Evolutionary conservation across 2,329 filamentous ascomycete species (phyloP).

Genomic region (Seiridium unicorne): DNA sequence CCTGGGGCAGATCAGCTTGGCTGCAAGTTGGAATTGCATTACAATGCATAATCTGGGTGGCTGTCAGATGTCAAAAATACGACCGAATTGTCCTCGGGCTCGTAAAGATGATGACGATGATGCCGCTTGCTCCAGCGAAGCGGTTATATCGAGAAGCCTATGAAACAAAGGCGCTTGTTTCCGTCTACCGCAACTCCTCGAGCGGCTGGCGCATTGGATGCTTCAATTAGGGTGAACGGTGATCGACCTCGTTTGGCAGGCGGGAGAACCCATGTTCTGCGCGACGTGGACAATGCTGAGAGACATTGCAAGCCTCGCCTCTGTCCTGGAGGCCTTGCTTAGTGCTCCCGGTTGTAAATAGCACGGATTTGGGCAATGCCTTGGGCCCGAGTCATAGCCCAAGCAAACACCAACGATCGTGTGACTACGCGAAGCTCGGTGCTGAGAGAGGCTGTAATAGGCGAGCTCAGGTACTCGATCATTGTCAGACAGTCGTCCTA

Average conservation of each 20-base stretch:
- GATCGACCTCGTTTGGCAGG: too few species aligned
- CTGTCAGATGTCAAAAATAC: not conserved
- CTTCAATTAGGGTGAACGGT: too few species aligned
- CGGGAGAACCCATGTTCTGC: not conserved
- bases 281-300: not conserved
- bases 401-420: conserved; percentile 6
- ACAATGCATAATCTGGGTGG: not conserved
- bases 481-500: not conserved
- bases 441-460: conserved; percentile 1
- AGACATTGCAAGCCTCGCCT: conserved; percentile 4
- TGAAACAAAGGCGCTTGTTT: not conserved
- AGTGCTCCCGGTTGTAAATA: not conserved
- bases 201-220: too few species aligned
- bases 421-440: not conserved
- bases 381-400: conserved; percentile 1
- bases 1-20: not conserved
- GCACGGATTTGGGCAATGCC: not conserved
- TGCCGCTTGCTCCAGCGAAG: not conserved
- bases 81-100: not conserved
- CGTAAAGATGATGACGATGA: not conserved
- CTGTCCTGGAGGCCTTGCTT: not conserved
- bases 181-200: not conserved
- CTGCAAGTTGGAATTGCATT: conserved; percentile 5
- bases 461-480: not conserved
- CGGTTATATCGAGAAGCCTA: not conserved